These are phyloP conservation scores for Corymbia calophylla DNA, from an alignment of 441 rosid genomes.

Conservation along the genomic window DNA sequence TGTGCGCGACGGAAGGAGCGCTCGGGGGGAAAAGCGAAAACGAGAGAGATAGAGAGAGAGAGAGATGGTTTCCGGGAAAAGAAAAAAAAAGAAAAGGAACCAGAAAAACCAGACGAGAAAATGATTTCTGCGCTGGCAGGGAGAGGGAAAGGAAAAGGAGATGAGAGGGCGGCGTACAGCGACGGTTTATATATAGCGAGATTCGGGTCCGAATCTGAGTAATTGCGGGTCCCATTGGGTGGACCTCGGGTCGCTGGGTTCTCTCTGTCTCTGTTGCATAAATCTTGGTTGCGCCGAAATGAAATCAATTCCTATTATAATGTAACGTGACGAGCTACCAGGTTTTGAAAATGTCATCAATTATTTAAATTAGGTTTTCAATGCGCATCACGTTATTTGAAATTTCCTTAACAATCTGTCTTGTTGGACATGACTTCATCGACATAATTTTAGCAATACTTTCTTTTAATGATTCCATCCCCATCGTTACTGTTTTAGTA, in stretches of 20 bases:
- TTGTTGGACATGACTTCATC: accelerated
- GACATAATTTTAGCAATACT: accelerated
- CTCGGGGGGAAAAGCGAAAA: background rate
- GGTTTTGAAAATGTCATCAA: background rate
- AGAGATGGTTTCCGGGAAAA: background rate
- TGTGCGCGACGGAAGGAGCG: background rate
- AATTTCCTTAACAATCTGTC: accelerated
- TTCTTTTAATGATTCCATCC: background rate
- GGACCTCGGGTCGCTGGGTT: background rate
- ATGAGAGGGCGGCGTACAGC: background rate
- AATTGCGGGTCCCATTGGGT: background rate
- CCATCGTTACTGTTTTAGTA: accelerated
- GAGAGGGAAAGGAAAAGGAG: too few species aligned
- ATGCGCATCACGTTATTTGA: background rate
- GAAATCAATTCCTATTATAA: background rate
- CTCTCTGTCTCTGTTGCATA: background rate
- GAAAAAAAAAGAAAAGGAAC: background rate
- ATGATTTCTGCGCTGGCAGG: background rate
- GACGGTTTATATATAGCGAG: background rate
- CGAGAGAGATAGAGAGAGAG: background rate
- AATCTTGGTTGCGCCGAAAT: background rate
- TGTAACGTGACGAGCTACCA: accelerated
- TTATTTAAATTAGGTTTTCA: background rate
- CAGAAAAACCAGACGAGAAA: background rate
- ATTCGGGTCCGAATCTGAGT: background rate